Conservation (phyloP, 495 filamentous ascomycete species). For the Xylaria longipes region DNA sequence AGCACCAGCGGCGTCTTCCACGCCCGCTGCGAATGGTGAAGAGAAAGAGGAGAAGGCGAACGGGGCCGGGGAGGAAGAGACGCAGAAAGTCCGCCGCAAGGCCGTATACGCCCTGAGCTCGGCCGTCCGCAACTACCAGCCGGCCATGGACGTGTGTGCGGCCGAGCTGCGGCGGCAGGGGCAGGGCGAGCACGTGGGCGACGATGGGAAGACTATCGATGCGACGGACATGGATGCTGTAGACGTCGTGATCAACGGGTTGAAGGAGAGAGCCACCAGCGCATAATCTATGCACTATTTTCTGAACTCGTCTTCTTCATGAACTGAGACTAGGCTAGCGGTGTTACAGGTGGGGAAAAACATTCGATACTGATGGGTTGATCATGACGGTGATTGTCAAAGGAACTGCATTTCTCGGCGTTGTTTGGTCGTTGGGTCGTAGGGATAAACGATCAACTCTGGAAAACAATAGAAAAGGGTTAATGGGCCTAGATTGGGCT, state of each 20-base stretch:
- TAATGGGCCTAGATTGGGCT: neutral
- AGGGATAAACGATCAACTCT: constrained; percentile 1
- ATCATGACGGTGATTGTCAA: neutral
- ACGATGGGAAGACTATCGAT: constrained; percentile 57
- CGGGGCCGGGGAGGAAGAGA: constrained; percentile 45
- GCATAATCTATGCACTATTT: constrained; percentile 24
- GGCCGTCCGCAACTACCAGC: constrained; percentile 84
- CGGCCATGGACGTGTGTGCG: constrained; percentile 69
- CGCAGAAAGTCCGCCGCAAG: constrained; percentile 75
- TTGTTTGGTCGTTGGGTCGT: constrained; percentile 25
- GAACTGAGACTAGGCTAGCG: neutral
- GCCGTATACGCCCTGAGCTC: constrained; percentile 86
- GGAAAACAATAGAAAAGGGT: constrained; percentile 21
- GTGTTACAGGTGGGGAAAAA: neutral
- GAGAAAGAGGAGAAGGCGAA: constrained; percentile 19
- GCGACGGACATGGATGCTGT: constrained; percentile 85
- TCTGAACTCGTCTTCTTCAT: neutral
- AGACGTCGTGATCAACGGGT: constrained; percentile 70
- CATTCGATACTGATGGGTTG: neutral
- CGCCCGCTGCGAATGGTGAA: constrained; percentile 17
- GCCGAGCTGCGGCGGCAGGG: constrained; percentile 61
- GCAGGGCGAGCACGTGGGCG: constrained; percentile 48
- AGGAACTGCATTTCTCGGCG: constrained; percentile 42
- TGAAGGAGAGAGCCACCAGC: constrained; percentile 61
- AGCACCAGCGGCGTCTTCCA: neutral